These are phyloP conservation scores for Xylaria sp. DNA, from an alignment of 2,329 filamentous ascomycete species.

Conservation along the genomic window DNA sequence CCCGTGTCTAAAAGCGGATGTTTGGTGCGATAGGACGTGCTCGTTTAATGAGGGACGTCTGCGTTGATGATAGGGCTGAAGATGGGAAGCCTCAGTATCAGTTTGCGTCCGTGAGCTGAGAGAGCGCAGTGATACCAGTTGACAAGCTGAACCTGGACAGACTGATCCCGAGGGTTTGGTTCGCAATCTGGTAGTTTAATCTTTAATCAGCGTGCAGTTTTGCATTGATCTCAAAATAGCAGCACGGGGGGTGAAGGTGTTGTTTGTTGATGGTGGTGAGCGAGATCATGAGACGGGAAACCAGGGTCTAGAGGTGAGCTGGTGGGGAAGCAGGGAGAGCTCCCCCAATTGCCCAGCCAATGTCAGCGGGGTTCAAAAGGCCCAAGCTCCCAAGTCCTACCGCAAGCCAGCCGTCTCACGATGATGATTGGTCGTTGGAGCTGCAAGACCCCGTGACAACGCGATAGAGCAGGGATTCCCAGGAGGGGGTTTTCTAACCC, in stretches of 20 bases:
- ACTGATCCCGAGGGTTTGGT: background rate
- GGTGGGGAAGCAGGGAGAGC: slow-evolving; percentile 7
- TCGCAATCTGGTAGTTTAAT: background rate
- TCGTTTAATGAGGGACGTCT: background rate
- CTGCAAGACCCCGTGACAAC: slow-evolving; percentile 21
- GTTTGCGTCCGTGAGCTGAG: background rate
- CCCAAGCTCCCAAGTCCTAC: slow-evolving; percentile 16
- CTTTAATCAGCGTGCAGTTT: background rate
- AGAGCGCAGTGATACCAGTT: background rate
- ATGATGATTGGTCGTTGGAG: slow-evolving; percentile 11
- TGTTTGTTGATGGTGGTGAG: background rate
- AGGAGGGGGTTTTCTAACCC: slow-evolving; percentile 9
- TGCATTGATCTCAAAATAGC: slow-evolving; percentile 1
- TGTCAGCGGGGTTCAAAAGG: slow-evolving; percentile 15
- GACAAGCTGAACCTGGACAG: background rate
- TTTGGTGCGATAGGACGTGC: background rate
- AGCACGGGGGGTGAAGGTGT: background rate
- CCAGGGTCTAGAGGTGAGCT: background rate
- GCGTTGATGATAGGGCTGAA: slow-evolving; percentile 9
- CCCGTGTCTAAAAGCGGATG: background rate
- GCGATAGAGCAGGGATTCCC: slow-evolving; percentile 16
- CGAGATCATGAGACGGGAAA: slow-evolving; percentile 9
- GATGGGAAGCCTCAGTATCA: background rate
- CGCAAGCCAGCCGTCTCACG: background rate
- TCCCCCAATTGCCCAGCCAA: background rate